Conservation (phyloP, 208 protist genomes). For the Trypanosoma caninum region DNA sequence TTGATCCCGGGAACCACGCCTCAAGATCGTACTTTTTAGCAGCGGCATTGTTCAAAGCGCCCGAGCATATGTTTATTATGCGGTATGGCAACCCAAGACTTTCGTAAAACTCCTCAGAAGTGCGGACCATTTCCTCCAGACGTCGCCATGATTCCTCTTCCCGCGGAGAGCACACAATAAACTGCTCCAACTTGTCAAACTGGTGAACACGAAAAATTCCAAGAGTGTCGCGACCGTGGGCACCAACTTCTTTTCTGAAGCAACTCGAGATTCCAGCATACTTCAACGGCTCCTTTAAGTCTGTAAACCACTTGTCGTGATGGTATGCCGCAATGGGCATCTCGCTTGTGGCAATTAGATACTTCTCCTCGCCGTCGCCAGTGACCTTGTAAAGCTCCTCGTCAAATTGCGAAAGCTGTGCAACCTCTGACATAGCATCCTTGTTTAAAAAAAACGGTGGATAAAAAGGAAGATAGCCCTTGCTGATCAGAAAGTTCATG, state of each 20-base stretch:
- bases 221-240: constrained; percentile 93
- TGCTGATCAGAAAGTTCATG: constrained; percentile 93
- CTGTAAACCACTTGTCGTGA: constrained; percentile 91
- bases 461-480: constrained; percentile 95
- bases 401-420: constrained; percentile 99
- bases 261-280: constrained; percentile 98
- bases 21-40: constrained; percentile 99
- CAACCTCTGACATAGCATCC: constrained; percentile 95
- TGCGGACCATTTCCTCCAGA: constrained; percentile 91
- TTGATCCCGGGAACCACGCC: constrained; percentile 98
- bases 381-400: constrained; percentile 99
- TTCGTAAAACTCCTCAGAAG: constrained; percentile 93
- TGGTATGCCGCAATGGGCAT: constrained; percentile 99
- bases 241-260: constrained; percentile 99
- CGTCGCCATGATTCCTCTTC: constrained; percentile 89
- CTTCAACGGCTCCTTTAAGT: constrained; percentile 89
- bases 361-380: constrained; percentile 98
- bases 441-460: constrained; percentile 99
- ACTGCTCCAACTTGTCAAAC: constrained; percentile 98
- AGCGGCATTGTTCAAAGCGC: constrained; percentile 99
- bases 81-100: constrained; percentile 92
- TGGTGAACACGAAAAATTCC: constrained; percentile 97
- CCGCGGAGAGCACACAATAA: constrained; percentile 89
- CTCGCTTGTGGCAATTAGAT: constrained; percentile 99
- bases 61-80: constrained; percentile 93